phyloP scores from a whole-genome alignment of 148 eudicot species.

The Mesembryanthemum crystallinum region DNA sequence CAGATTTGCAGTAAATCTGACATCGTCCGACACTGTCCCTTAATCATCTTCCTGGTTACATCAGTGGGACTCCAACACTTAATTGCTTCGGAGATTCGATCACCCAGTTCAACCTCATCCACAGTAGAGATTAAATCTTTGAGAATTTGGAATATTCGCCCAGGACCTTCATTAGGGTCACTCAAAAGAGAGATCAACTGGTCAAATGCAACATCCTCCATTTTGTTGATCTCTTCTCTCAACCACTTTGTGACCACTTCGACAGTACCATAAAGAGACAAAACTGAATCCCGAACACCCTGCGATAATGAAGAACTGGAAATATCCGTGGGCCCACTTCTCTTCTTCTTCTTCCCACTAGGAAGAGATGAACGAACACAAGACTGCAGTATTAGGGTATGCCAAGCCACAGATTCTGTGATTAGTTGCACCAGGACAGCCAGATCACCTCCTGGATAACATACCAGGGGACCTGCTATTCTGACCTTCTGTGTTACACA shows the following conservation, averaged over 20 bases:
- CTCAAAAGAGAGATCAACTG: slow-evolving; percentile 36
- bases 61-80: slow-evolving; percentile 71
- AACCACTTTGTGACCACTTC: slow-evolving; percentile 59
- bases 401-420: slow-evolving; percentile 87
- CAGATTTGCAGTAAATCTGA: slow-evolving; percentile 67
- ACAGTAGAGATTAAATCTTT: slow-evolving; percentile 33
- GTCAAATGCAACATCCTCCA: slow-evolving; percentile 45
- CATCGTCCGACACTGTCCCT: slow-evolving; percentile 46
- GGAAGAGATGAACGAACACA: slow-evolving; percentile 61
- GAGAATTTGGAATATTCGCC: slow-evolving; percentile 49
- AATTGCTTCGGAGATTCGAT: slow-evolving; percentile 52
- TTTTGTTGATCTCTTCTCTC: slow-evolving; percentile 51
- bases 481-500: slow-evolving; percentile 46
- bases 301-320: slow-evolving; percentile 44
- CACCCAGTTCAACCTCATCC: slow-evolving; percentile 56
- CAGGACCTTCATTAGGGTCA: slow-evolving; percentile 53
- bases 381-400: slow-evolving; percentile 61
- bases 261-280: slow-evolving; percentile 42
- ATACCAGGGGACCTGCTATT: slow-evolving; percentile 41
- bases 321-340: slow-evolving; percentile 56
- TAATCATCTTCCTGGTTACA: slow-evolving; percentile 51
- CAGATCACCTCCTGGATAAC: slow-evolving; percentile 57
- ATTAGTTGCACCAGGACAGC: slow-evolving; percentile 64
- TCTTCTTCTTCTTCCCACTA: slow-evolving; percentile 94
- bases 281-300: slow-evolving; percentile 51